A percentile compares a stretch with the other conserved stretches of the same genome.
These are phyloP conservation scores for Colletotrichum sp. DNA, from an alignment of 2,329 filamentous ascomycete species.

Conservation along the genomic window DNA sequence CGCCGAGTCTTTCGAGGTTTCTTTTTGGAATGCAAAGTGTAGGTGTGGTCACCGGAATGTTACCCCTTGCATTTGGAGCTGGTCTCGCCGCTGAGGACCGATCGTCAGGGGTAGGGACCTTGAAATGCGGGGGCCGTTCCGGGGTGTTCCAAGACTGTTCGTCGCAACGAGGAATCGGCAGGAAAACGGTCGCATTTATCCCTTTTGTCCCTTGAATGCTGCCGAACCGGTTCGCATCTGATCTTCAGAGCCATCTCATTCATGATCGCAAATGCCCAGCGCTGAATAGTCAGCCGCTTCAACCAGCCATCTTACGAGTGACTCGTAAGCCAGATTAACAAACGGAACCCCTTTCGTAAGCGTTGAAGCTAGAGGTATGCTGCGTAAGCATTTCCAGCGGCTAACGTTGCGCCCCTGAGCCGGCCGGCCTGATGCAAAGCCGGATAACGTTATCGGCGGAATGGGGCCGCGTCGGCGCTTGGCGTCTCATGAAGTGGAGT, in stretches of 20 bases:
- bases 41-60: background rate
- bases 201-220: background rate
- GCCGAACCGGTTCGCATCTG: background rate
- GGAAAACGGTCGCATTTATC: background rate
- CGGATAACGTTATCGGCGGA: background rate
- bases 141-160: background rate
- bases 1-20: background rate
- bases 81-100: background rate
- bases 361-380: background rate
- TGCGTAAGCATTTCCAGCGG: background rate
- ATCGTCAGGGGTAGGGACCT: background rate
- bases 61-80: background rate
- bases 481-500: background rate
- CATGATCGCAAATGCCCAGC: background rate
- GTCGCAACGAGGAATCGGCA: background rate
- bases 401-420: background rate
- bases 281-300: background rate
- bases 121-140: background rate
- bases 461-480: background rate
- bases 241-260: background rate
- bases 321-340: background rate
- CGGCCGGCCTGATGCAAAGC: background rate
- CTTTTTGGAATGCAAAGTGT: background rate
- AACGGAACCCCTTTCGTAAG: background rate
- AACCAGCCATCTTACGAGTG: background rate